These are phyloP conservation scores for Scedosporium boydii DNA, from an alignment of 2,329 filamentous ascomycete genomes.

Conservation along the genomic window DNA sequence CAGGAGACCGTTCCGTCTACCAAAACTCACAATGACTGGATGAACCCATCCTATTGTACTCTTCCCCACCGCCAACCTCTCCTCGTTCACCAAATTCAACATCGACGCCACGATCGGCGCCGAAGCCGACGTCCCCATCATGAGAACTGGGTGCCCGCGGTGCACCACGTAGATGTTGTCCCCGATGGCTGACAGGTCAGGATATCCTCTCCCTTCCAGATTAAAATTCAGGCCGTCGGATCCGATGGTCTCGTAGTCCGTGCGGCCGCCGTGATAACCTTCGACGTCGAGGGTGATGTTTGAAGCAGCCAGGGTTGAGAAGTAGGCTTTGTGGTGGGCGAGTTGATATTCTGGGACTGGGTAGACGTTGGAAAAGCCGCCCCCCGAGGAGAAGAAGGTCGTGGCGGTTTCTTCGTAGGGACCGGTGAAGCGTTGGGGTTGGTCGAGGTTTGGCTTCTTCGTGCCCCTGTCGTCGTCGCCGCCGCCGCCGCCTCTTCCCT, in stretches of 20 bases:
- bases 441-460: slow-evolving; percentile 10
- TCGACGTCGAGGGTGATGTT: background rate
- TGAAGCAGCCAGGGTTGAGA: slow-evolving; percentile 26
- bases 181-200: slow-evolving; percentile 36
- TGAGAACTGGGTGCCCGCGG: slow-evolving; percentile 28
- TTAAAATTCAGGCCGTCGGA: slow-evolving; percentile 36
- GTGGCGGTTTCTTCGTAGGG: slow-evolving; percentile 10
- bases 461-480: slow-evolving; percentile 30
- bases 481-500: slow-evolving; percentile 22
- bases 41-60: slow-evolving; percentile 14
- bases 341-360: slow-evolving; percentile 36
- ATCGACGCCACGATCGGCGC: slow-evolving; percentile 24
- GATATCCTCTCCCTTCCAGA: slow-evolving; percentile 35
- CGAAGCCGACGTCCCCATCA: slow-evolving; percentile 38
- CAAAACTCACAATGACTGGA: slow-evolving; percentile 1
- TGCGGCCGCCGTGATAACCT: background rate
- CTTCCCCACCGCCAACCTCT: slow-evolving; percentile 19
- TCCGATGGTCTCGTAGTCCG: background rate
- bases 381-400: slow-evolving; percentile 32
- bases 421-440: background rate
- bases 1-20: background rate
- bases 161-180: slow-evolving; percentile 33
- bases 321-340: slow-evolving; percentile 26
- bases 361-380: slow-evolving; percentile 41
- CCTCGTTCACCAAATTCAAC: slow-evolving; percentile 21